Percentiles rank a stretch among this genome's conserved stretches.
phyloP scores from a whole-genome alignment of 305 asterid genomes.

The Solanum hybrid region DNA sequence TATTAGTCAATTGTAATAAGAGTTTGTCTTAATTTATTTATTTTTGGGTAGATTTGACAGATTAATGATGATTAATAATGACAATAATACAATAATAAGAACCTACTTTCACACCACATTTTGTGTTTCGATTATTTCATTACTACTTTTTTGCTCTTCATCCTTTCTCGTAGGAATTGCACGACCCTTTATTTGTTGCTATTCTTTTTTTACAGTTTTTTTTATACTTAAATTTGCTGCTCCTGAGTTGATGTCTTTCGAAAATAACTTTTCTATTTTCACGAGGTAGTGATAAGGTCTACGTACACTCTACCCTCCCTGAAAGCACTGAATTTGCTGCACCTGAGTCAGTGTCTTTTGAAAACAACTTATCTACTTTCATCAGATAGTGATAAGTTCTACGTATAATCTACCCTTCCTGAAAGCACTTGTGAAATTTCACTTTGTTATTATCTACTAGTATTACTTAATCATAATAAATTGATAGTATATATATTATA shows the following conservation, averaged over 20 bases:
- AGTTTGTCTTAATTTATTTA: not conserved
- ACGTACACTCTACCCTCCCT: not conserved
- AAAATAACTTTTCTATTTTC: not conserved
- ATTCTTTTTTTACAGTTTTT: not conserved
- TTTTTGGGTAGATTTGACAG: not conserved
- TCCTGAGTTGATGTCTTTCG: not conserved
- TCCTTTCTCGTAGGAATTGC: not conserved
- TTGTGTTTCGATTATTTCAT: not conserved
- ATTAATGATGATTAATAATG: not conserved
- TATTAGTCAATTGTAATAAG: not conserved
- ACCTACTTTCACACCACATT: not conserved
- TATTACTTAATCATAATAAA: no score
- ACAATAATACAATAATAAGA: not conserved
- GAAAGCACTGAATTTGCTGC: fast-evolving
- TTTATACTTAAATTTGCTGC: not conserved
- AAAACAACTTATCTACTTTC: no score
- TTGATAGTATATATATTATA: no score
- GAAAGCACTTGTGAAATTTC: no score
- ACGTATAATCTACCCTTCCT: no score
- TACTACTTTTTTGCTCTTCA: not conserved
- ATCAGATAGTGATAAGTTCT: no score
- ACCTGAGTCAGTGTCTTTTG: no score
- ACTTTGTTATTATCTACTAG: not conserved
- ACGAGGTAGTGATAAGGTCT: not conserved
- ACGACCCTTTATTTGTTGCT: fast-evolving